Base-by-base conservation (phyloP, 306 rosid species). In the Quercus mongolica region DNA sequence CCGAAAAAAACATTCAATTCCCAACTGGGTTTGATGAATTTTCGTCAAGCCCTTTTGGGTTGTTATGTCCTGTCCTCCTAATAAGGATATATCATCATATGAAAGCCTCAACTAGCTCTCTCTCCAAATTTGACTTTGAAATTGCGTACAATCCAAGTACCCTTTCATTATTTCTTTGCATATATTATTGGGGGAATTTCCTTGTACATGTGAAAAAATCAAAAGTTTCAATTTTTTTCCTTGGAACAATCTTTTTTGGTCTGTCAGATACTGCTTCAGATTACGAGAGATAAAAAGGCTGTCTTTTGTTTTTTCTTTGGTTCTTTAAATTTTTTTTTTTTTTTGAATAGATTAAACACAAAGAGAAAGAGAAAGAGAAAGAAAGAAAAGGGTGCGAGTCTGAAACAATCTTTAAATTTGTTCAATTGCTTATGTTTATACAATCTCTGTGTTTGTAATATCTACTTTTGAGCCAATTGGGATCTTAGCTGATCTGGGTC, bases 61-160 rank as follows among this genome's bases (percentile, higher is more conserved):
- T 49, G 83, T 65, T 67, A 58, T 67, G 82, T 74, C 75, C 69
- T 79, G 59, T 9, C 11, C 3, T 38, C 11, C 46, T 7, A 0
- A 10, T 8, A 38, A 38, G 10, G 46, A 38, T 38, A 38, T 38
- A 38, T 38, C 41, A 59, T 76, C 63, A 38, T 25, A 57, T 18
- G n/a, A 33, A 56, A 59, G 15, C 52, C 49, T 74, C 17, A 12
- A 1, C 54, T 49, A 49, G 20, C 13, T 14, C 30, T 73, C 71
- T 79, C 81, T 87, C 83, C 69, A 7, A 75, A 6, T 86, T 91
- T 92, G 96, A 90, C 97, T 92, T 91, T 85, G 44, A 51, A 78
- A 75, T 89, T 81, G 85, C 92, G 80, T 81, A 81, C 85, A 49
- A 63, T 81, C 84, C 67, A 74, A 15, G 61, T 56, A 74, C 71